Base-by-base conservation (phyloP, 2,329 filamentous ascomycete genomes). In the Aspergillaceae sp. region DNA sequence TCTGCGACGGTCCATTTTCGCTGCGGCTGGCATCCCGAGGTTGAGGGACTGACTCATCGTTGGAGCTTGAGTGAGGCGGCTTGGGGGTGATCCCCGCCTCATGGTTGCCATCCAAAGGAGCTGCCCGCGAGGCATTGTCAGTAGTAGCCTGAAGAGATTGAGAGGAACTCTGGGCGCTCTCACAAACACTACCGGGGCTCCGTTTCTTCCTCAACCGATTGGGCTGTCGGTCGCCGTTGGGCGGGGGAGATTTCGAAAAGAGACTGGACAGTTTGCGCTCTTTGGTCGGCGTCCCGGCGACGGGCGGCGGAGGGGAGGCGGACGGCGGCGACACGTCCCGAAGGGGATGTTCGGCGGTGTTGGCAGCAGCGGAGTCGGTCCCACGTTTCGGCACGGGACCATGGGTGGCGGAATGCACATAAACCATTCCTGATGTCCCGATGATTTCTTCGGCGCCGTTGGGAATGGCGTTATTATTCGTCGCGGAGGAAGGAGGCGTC, bases 161-260 rank as follows among this genome's bases (percentile, higher is more conserved):
- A 5, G 80, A 85, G 10, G 92, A 97, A 61, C 90, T 96, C 53
- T 95, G 89, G 0, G 91, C 90, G 62, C 91, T 96, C 19, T 83
- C 84, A 56, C 88, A 90, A 26, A 85, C 70, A 59, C 86, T 87
- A 37, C 82, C 83, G 0, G 86, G 83, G 46, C 86, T 73, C n/a
- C 70, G 77, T 67, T 87, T 95, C 74, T 97, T 97, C 65, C 84
- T 86, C 43, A 98, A 72, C 67, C 96, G 95, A 60, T 95, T 96
- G 0, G 89, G 87, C 61, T 84, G 84, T 40, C 86, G 79, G 3
- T 69, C 76, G 37, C 80, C 78, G 28, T 71, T 74, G 0, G 76
- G 75, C 1, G 84, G 80, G 2, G 85, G 83, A 52, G 83, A 78
- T 57, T 85, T 70, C 28, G 60, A 78, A 59, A 94, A 85, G 34